These are phyloP conservation scores for Aspergillus asperescens DNA, from an alignment of 495 filamentous ascomycete genomes.

Conservation along the genomic window DNA sequence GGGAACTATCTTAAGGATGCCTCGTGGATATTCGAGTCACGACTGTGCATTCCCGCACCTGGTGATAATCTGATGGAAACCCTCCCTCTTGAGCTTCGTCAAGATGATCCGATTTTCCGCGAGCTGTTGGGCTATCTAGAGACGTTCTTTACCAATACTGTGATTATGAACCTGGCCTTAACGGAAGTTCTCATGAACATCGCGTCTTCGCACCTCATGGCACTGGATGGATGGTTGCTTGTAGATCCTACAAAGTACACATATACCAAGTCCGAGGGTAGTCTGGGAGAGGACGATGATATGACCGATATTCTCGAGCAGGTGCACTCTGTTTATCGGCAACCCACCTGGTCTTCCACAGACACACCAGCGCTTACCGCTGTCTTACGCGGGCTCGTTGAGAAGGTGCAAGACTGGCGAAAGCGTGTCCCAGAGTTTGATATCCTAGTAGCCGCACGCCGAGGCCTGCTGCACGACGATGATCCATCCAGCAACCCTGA, in stretches of 20 bases:
- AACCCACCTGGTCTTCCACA: slow-evolving; percentile 35
- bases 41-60: slow-evolving; percentile 39
- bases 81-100: slow-evolving; percentile 45
- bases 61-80: slow-evolving; percentile 25
- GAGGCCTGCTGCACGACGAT: slow-evolving; percentile 41
- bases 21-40: slow-evolving; percentile 69
- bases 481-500: slow-evolving; percentile 17
- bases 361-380: slow-evolving; percentile 39
- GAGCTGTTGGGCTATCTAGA: slow-evolving; percentile 64
- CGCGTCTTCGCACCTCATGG: slow-evolving; percentile 73
- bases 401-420: slow-evolving; percentile 60
- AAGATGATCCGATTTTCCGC: slow-evolving; percentile 71
- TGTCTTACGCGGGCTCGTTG: slow-evolving; percentile 48
- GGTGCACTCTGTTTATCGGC: slow-evolving; percentile 29
- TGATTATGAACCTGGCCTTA: slow-evolving; percentile 81
- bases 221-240: slow-evolving; percentile 84
- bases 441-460: slow-evolving; percentile 66
- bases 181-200: slow-evolving; percentile 80
- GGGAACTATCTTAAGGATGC: slow-evolving; percentile 78
- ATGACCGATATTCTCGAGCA: slow-evolving; percentile 19
- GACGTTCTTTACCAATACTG: slow-evolving; percentile 80
- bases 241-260: slow-evolving; percentile 56
- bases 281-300: background rate
- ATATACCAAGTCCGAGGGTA: background rate
- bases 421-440: slow-evolving; percentile 71